A percentile compares a stretch with the other conserved stretches of the same genome.
Conservation (phyloP, 768 basidiomycete species). For the Cubamyces sp. region DNA sequence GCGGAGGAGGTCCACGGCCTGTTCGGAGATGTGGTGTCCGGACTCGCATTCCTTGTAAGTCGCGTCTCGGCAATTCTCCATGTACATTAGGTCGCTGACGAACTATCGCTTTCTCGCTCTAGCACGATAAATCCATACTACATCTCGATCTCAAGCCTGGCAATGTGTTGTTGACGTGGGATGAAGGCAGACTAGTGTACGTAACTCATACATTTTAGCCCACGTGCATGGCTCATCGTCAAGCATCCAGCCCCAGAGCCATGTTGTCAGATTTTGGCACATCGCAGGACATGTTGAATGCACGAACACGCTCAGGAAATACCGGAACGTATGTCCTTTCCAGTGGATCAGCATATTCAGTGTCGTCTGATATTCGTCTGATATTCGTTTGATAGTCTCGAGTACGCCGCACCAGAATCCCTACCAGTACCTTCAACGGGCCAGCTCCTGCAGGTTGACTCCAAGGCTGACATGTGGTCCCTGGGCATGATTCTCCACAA, state of each 20-base stretch:
- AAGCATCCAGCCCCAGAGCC: conserved; percentile 70
- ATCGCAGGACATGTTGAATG: conserved; percentile 85
- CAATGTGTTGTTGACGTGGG: conserved; percentile 91
- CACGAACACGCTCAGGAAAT: conserved; percentile 80
- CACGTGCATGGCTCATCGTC: neutral
- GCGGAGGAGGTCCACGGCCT: conserved; percentile 82
- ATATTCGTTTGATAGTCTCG: conserved; percentile 52
- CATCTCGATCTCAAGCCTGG: conserved; percentile 95
- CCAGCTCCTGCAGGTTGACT: conserved; percentile 70
- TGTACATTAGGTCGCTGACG: too few relatives aligned
- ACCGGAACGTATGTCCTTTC: conserved; percentile 81
- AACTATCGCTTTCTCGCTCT: too few relatives aligned
- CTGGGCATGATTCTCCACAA: conserved; percentile 96
- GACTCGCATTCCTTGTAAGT: conserved; percentile 79
- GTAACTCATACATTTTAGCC: conserved; percentile 30
- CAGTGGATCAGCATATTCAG: neutral
- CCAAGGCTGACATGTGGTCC: conserved; percentile 96
- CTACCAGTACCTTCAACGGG: conserved; percentile 71
- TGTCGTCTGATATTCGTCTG: conserved; percentile 11
- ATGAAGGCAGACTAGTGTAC: conserved; percentile 82
- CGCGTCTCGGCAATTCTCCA: too few relatives aligned
- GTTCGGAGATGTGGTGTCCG: conserved; percentile 85
- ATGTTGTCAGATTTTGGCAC: conserved; percentile 98
- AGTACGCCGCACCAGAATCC: conserved; percentile 90
- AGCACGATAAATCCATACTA: conserved; percentile 85